phyloP scores from a whole-genome alignment of 2,329 filamentous ascomycete species.

The Calonectria crousiana region DNA sequence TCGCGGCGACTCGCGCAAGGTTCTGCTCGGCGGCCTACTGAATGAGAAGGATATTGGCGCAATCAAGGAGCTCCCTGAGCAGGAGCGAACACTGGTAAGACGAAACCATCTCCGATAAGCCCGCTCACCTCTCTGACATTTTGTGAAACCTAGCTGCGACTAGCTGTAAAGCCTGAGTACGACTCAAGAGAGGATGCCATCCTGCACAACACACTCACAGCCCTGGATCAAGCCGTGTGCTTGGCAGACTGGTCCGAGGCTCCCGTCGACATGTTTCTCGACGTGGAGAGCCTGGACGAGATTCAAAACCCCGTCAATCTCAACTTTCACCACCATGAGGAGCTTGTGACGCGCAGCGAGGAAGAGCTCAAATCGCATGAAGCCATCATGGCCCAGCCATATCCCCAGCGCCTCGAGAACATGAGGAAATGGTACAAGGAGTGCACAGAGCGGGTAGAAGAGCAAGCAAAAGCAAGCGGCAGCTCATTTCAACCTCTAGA shows the following conservation, averaged over 20 bases:
- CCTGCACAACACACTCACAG: slow-evolving; percentile 35
- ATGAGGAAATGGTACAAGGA: slow-evolving; percentile 34
- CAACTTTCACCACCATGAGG: slow-evolving; percentile 50
- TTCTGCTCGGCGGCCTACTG: slow-evolving; percentile 38
- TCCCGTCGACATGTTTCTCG: slow-evolving; percentile 49
- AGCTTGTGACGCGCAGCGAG: slow-evolving; percentile 35
- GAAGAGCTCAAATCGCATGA: slow-evolving; percentile 31
- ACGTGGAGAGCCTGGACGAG: slow-evolving; percentile 52
- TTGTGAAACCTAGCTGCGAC: slow-evolving; percentile 19
- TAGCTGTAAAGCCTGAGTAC: slow-evolving; percentile 33
- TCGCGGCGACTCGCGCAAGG: slow-evolving; percentile 31
- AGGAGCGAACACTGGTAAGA: slow-evolving; percentile 32
- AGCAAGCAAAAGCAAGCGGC: not conserved
- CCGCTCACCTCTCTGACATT: not conserved
- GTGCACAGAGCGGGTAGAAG: slow-evolving; percentile 26
- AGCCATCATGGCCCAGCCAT: slow-evolving; percentile 23
- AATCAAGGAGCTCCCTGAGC: slow-evolving; percentile 15
- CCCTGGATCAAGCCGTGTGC: slow-evolving; percentile 37
- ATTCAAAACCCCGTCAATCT: slow-evolving; percentile 63
- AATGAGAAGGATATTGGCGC: slow-evolving; percentile 30
- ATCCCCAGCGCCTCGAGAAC: slow-evolving; percentile 13
- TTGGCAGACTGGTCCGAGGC: slow-evolving; percentile 31
- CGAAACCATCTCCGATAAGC: not conserved
- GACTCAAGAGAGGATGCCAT: slow-evolving; percentile 32
- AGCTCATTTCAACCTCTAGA: slow-evolving; percentile 19